Base-by-base conservation (phyloP, 2,329 filamentous ascomycete genomes). In the Diaporthe australafricana region DNA sequence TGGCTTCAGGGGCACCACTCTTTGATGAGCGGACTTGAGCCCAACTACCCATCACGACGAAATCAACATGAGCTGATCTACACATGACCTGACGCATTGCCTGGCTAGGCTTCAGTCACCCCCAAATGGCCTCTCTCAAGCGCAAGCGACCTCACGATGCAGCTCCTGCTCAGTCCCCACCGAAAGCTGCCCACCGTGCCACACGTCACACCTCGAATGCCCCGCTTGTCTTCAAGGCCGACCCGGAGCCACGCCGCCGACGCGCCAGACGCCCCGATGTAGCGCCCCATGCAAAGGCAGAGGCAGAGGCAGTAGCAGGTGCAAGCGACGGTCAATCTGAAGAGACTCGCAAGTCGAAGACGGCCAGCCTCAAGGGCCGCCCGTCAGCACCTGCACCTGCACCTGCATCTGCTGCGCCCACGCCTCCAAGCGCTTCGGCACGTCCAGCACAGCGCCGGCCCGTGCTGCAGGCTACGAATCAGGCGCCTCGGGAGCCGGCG, bases 201-300 rank as follows among this genome's bases (percentile, higher is more conserved):
- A 82, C 80, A 76, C 81, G 80, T 70, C 79, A 79, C 63, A 76
- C 79, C 12, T 80, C 50, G 48, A 78, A 78, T 55, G 75, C 80
- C 72, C 80, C 81, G 65, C 80, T 78, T 53, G 76, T 79, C 42
- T 77, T 80, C 60, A 78, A 77, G 75, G 75, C 77, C 69, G 77
- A 79, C 42, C 76, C 77, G 16, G 76, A 77, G 67, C 78, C 76
- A n/a, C 74, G 75, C 68, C 76, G 77, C 9, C 77, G 77, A 17
- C 74, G 75, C 50, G 57, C 50, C 45, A 75, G 76, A 47, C 75
- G 76, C 9, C 56, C 67, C 47, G 73, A 70, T 35, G 30, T 70
- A 32, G 70, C 55, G 70, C 62, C 6, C 25, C 67, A 75, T 27
- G 47, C 60, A 48, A 48, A 38, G 27, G 55, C 63, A 40, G 60